phyloP scores from a whole-genome alignment of 306 rosid species.

The Sicyos baderoa region DNA sequence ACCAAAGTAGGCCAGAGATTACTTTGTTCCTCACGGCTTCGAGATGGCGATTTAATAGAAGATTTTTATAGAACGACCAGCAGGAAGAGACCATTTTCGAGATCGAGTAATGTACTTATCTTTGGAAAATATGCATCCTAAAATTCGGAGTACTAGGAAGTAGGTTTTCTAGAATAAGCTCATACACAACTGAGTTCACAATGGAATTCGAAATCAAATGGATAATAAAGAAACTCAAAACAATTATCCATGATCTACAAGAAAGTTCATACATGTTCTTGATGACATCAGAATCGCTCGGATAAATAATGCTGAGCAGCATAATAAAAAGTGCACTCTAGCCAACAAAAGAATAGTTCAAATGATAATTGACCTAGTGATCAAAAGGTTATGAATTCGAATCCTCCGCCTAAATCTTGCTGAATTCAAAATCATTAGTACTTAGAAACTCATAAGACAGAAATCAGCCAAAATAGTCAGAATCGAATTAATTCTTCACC shows the following conservation, averaged over 20 bases:
- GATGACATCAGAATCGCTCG: too few relatives aligned
- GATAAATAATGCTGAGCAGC: too few relatives aligned
- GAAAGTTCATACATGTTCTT: too few relatives aligned
- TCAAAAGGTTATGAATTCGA: too few relatives aligned
- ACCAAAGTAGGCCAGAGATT: neutral
- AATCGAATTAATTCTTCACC: neutral
- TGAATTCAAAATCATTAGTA: too few relatives aligned
- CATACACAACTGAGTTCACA: too few relatives aligned
- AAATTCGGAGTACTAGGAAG: neutral
- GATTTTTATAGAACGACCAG: neutral
- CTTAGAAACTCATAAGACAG: neutral
- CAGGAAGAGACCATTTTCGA: neutral
- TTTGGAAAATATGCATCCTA: neutral
- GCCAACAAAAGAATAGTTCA: too few relatives aligned
- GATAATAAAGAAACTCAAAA: neutral
- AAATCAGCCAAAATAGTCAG: neutral
- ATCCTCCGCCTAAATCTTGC: too few relatives aligned
- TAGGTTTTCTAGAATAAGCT: too few relatives aligned
- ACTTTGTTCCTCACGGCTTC: neutral
- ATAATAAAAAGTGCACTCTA: too few relatives aligned
- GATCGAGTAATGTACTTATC: neutral
- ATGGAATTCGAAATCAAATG: slow-evolving; percentile 10
- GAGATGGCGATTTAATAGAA: neutral
- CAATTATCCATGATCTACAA: too few relatives aligned
- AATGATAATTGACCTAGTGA: too few relatives aligned